Base-by-base conservation (phyloP, 2,329 filamentous ascomycete genomes). In the Claviceps humidiphila region DNA sequence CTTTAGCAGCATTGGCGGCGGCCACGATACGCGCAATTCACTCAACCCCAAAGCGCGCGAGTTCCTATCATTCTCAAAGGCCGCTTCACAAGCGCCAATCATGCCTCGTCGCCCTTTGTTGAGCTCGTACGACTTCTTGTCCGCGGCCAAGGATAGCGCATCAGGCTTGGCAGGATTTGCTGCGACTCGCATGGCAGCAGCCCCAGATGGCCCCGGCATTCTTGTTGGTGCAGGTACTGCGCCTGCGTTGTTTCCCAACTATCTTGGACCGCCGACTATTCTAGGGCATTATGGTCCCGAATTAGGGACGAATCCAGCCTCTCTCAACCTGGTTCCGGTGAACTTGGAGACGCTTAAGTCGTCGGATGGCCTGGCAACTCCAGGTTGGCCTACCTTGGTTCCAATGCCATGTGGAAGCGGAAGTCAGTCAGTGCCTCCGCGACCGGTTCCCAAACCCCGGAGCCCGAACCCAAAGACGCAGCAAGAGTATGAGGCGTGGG, bases 401-500 rank as follows among this genome's bases (percentile, higher is more conserved):
- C 24, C 50, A 11, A n/a, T 37, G 11, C 22, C 44, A 13, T 11
- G 42, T n/a, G 50, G 34, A 47, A 30, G 9, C 11, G 42, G 17
- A 22, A n/a, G 16, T 9, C 30, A 24, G 20, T 34, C 17, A 41
- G 54, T 50, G 5, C 62, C 61, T 11, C 53, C 53, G 5, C 53
- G 53, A 5, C 53, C 51, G 37, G 67, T 66, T 41, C 64, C 62
- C 4, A 75, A 75, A 57, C 73, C 73, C 9, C 65, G 64, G 4
- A 58, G 61, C 34, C 71, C 71, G 46, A 62, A 74, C 54, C 60
- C 73, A 13, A 53, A 59, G 45, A 65, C 66, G 26, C 73, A 75
- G 59, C 70, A 72, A 54, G 63, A 66, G 53, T 75, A 75, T 58
- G 73, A 75, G 60, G 69, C 66, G 39, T 75, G 68, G 56, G 68